Conservation (phyloP, 768 basidiomycete species). For the Suillus subalutaceus region DNA sequence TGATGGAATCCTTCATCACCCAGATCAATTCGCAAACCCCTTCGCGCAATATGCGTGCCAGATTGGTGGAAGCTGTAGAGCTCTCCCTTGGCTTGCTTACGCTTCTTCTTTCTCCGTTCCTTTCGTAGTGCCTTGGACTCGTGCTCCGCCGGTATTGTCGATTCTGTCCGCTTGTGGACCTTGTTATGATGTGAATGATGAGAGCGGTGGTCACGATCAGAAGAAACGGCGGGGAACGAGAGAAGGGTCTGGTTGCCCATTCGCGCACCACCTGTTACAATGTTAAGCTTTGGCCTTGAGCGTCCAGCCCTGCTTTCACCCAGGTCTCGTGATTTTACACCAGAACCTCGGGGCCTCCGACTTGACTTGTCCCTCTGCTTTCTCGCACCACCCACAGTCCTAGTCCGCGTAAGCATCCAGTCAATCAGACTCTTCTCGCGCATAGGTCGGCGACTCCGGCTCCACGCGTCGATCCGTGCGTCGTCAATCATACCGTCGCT, state of each 20-base stretch:
- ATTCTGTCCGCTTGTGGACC: conserved; percentile 14
- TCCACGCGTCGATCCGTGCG: conserved; percentile 34
- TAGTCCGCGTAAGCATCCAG: conserved; percentile 62
- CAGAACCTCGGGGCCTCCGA: conserved; percentile 19
- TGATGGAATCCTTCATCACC: conserved; percentile 47
- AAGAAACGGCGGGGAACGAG: conserved; percentile 32
- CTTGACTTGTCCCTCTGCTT: conserved; percentile 15
- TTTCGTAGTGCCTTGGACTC: conserved; percentile 1
- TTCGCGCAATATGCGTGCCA: conserved; percentile 38
- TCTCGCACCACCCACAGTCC: conserved; percentile 21
- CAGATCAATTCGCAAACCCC: conserved; percentile 43
- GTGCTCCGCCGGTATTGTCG: conserved; percentile 14
- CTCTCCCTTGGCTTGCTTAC: conserved; percentile 30
- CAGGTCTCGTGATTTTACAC: conserved; percentile 15
- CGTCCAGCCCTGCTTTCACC: conserved; percentile 12
- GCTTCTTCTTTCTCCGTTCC: conserved; percentile 27
- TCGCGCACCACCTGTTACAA: conserved; percentile 42
- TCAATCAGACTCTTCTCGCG: conserved; percentile 60
- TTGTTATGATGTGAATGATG: conserved; percentile 15
- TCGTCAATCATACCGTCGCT: conserved; percentile 36
- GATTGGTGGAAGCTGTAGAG: conserved; percentile 43
- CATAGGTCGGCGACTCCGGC: conserved; percentile 24
- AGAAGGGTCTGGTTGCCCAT: conserved; percentile 43
- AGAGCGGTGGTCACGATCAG: conserved; percentile 6
- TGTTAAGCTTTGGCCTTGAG: conserved; percentile 32